Evolutionary conservation across 2,329 filamentous ascomycete species (phyloP).

Genomic region (Scytalidium sp.): DNA sequence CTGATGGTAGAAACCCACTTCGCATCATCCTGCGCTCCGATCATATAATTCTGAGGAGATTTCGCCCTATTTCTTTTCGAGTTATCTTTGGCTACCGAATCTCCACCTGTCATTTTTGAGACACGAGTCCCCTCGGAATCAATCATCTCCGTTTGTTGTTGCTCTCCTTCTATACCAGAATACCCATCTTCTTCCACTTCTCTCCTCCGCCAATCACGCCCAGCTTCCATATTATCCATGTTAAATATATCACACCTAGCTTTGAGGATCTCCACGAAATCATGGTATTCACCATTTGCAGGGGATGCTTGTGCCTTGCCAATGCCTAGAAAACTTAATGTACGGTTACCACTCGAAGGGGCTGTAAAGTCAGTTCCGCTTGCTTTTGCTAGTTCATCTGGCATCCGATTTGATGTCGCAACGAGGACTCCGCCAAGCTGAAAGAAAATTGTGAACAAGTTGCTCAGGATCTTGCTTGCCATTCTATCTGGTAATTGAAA

Average conservation of each 20-base stretch:
- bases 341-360: conserved; percentile 49
- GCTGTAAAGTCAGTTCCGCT: conserved; percentile 63
- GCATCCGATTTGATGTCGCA: conserved; percentile 80
- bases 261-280: conserved; percentile 72
- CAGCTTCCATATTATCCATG: conserved; percentile 82
- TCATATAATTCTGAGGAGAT: conserved; percentile 23
- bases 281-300: conserved; percentile 68
- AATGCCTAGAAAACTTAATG: conserved; percentile 44
- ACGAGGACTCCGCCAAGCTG: conserved; percentile 78
- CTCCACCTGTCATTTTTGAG: background rate
- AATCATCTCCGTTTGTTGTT: conserved; percentile 3
- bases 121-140: conserved; percentile 6
- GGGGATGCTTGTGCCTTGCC: conserved; percentile 46
- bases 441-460: conserved; percentile 77
- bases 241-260: conserved; percentile 81
- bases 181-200: conserved; percentile 41
- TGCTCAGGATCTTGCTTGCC: conserved; percentile 74
- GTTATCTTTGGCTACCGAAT: conserved; percentile 1
- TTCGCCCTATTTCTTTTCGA: conserved; percentile 8
- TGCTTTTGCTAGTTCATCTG: conserved; percentile 75
- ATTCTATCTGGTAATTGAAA: conserved; percentile 80
- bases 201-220: conserved; percentile 65
- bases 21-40: conserved; percentile 14
- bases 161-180: conserved; percentile 10
- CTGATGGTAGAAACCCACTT: conserved; percentile 21